Conservation (phyloP, 1,139 yeast species). For the Kodamaea arcana region DNA sequence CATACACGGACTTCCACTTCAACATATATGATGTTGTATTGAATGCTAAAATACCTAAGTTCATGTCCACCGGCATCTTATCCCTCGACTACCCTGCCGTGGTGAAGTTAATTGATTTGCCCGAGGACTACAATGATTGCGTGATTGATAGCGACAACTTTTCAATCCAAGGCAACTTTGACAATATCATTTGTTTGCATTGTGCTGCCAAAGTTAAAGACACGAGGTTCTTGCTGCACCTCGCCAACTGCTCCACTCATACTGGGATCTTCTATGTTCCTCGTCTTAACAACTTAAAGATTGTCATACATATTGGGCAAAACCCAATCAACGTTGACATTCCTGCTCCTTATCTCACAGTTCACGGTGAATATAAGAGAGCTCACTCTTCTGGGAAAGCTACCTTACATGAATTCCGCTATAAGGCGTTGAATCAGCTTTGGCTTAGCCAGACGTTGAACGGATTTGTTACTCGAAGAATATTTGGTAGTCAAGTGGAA, state of each 20-base stretch:
- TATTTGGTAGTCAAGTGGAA: constrained; percentile 21
- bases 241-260: constrained; percentile 20
- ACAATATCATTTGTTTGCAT: constrained; percentile 30
- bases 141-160: constrained; percentile 21
- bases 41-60: constrained; percentile 25
- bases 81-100: constrained; percentile 36
- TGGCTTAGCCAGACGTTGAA: constrained; percentile 57
- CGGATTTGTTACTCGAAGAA: constrained; percentile 32
- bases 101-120: constrained; percentile 37
- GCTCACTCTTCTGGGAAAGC: constrained; percentile 55
- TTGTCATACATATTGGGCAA: constrained; percentile 28
- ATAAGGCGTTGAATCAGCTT: constrained; percentile 48
- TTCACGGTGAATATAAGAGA: constrained; percentile 67
- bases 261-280: constrained; percentile 48
- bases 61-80: constrained; percentile 21
- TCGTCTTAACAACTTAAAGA: constrained; percentile 27
- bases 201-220: constrained; percentile 23
- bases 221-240: constrained; percentile 19
- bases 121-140: constrained; percentile 31
- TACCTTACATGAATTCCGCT: constrained; percentile 47
- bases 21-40: constrained; percentile 22
- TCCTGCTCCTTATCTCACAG: constrained; percentile 65
- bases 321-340: constrained; percentile 29
- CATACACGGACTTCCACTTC: constrained; percentile 14
- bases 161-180: constrained; percentile 17